Conservation (phyloP, 306 rosid genomes). For the Oemleria cerasiformis region DNA sequence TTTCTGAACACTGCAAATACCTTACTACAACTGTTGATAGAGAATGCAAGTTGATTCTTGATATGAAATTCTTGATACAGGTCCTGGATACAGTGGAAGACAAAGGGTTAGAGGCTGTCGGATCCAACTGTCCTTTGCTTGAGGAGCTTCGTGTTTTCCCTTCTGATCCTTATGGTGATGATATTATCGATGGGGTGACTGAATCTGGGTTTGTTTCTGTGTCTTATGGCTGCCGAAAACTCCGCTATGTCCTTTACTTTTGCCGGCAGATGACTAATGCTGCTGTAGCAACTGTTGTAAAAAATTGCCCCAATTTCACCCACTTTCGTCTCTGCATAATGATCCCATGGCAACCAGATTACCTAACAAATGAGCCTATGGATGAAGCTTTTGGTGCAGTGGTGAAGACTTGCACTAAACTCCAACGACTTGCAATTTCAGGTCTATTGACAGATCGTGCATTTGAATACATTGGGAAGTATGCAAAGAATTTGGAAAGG, state of each 20-base stretch:
- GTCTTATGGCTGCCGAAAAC: slow-evolving; percentile 71
- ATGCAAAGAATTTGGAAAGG: slow-evolving; percentile 75
- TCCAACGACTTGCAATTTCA: slow-evolving; percentile 75
- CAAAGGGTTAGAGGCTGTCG: slow-evolving; percentile 79
- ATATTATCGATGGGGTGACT: slow-evolving; percentile 54
- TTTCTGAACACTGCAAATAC: not conserved
- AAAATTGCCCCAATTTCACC: slow-evolving; percentile 78
- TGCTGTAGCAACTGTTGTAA: slow-evolving; percentile 79
- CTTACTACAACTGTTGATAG: not conserved
- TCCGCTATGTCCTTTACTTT: slow-evolving; percentile 76
- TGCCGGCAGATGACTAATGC: slow-evolving; percentile 84
- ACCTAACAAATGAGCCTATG: slow-evolving; percentile 59
- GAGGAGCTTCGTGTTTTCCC: slow-evolving; percentile 93
- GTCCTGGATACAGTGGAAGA: slow-evolving; percentile 80
- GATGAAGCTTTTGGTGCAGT: slow-evolving; percentile 86
- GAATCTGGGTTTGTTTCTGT: slow-evolving; percentile 79
- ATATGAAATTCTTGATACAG: slow-evolving; percentile 39
- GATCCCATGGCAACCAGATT: slow-evolving; percentile 64
- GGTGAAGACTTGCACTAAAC: slow-evolving; percentile 71
- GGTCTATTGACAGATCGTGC: slow-evolving; percentile 69
- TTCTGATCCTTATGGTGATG: slow-evolving; percentile 56
- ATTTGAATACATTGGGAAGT: slow-evolving; percentile 69
- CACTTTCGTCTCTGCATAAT: slow-evolving; percentile 86
- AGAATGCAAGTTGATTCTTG: not conserved
- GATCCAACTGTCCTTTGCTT: slow-evolving; percentile 67